Base-by-base conservation (phyloP, 129 eudicot genomes). In the Ambrosia artemisiifolia region DNA sequence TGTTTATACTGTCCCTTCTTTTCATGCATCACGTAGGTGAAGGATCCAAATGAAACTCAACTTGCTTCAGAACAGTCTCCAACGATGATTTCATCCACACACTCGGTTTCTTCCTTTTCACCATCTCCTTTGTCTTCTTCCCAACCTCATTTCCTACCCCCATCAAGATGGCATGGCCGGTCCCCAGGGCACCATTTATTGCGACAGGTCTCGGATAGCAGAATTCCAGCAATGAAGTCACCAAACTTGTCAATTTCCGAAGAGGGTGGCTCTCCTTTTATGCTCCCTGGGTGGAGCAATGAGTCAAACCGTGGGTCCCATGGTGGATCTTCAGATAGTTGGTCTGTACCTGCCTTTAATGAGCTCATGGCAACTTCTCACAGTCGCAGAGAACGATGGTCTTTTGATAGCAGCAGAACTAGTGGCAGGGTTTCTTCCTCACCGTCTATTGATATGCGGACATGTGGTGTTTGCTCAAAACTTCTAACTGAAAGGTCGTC, bases 401-500 rank as follows among this genome's bases (percentile, higher is more conserved):
- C 99, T 42, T 86, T 91, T 38, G 96, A 91, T 80, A 90, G 24
- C 35, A 75, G 65, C 67, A 75, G 86, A 81, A 69, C 69, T 30
- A 82, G 88, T 76, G 89, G 84, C 48, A 75, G 82, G 49, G 77
- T 74, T 49, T 80, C 87, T 20, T 79, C 82, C 47, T 83, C 88
- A 12, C 69, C 81, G 2, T 79, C 83, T 40, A 7, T 80, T 64
- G 97, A 90, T 61, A 75, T 85, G 43, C 86, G 66, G 74, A 77
- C 86, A 42, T 95, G 97, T 82, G 96, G 97, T 48, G 68, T 88
- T 60, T 95, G 99, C 86, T 82, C 96, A 13, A 90, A 85, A 82
- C 88, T 81, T 64, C 60, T 90, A 47, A 88, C 87, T 2, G 91
- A 95, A 75, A 88, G 65, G 70, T 95, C 97, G 12, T 83, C 81